phyloP scores from a whole-genome alignment of 306 rosid species.

The Boehmeria nivea region DNA sequence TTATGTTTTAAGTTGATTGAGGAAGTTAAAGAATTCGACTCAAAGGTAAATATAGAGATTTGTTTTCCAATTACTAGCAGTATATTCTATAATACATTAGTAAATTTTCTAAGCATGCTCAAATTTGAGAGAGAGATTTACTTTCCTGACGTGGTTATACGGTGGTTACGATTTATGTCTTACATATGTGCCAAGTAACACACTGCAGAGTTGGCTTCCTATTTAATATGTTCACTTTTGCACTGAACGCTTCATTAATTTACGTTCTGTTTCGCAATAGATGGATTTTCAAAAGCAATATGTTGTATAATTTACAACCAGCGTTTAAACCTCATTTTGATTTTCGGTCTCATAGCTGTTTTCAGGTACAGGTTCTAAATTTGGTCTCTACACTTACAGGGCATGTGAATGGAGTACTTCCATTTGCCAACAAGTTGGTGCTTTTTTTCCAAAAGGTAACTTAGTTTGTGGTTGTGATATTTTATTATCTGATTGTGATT shows the following conservation, averaged over 20 bases:
- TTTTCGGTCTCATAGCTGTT: too few relatives aligned
- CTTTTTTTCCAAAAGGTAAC: slow-evolving; percentile 83
- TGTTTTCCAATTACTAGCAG: neutral
- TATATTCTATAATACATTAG: too few relatives aligned
- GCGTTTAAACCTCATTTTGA: slow-evolving; percentile 5
- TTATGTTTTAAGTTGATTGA: slow-evolving; percentile 81
- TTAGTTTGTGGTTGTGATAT: neutral
- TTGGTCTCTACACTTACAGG: slow-evolving; percentile 73
- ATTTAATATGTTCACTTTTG: neutral
- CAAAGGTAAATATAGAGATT: slow-evolving; percentile 55
- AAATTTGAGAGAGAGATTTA: too few relatives aligned
- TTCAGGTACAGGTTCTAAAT: slow-evolving; percentile 93
- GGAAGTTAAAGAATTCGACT: slow-evolving; percentile 92
- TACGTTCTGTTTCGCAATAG: neutral
- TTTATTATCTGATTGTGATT: too few relatives aligned
- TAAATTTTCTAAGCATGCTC: too few relatives aligned
- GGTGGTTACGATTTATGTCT: neutral
- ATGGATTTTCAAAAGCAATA: slow-evolving; percentile 12
- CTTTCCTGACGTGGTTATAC: too few relatives aligned
- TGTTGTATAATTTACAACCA: slow-evolving; percentile 7
- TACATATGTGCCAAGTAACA: neutral
- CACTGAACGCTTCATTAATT: neutral
- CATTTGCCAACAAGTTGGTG: slow-evolving; percentile 71
- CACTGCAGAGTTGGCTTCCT: too few relatives aligned
- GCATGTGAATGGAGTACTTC: slow-evolving; percentile 68